Base-by-base conservation (phyloP, 192 early-diverging fungal species). In the Linnemannia hyalina region DNA sequence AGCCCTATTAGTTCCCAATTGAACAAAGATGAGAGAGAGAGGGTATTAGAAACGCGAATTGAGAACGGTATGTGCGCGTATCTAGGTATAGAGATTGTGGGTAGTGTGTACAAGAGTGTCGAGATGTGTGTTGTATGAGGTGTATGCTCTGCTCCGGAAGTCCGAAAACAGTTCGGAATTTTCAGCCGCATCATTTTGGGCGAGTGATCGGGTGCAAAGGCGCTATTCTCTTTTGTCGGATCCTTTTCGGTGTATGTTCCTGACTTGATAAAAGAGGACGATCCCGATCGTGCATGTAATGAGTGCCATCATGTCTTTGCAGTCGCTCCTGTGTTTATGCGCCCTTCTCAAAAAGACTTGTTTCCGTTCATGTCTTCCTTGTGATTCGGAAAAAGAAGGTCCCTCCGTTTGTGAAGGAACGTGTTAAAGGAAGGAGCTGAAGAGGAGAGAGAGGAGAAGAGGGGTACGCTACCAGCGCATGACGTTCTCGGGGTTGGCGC, bases 401-500 rank as follows among this genome's bases (percentile, higher is more conserved):
- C 15, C 23, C 16, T 26, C 38, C 42, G 47, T 38, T n/a, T 71
- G 8, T 22, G 6, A 9, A 36, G 16, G 57, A 68, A 8, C 23
- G 78, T 65, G 32, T 16, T 74, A n/a, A 49, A 54, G 35, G 10
- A 11, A 38, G 47, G 10, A 9, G 52, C 41, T 11, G 22, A 70
- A 52, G 11, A 23, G 52, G 38, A 55, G 7, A 55, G 32, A 54
- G 32, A 35, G 6, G 22, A 40, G 38, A 40, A 40, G 3, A 40
- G 38, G 6, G 3, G 29, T 35, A 78, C 72, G 65, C 71, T 65
- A 86, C 84, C 84, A 86, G 71, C 84, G 84, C 46, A 55, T 54
- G 63, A 81, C 57, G 76, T 86, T 86, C 84, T 86, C 84, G 70
- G 74, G 78, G 76, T 86, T 80, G 72, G 84, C 84, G 72, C 84